Percentiles rank a stretch among this genome's conserved stretches.
These are phyloP conservation scores for Diplodia scrobiculata DNA, from an alignment of 2,329 filamentous ascomycete species.

Conservation along the genomic window DNA sequence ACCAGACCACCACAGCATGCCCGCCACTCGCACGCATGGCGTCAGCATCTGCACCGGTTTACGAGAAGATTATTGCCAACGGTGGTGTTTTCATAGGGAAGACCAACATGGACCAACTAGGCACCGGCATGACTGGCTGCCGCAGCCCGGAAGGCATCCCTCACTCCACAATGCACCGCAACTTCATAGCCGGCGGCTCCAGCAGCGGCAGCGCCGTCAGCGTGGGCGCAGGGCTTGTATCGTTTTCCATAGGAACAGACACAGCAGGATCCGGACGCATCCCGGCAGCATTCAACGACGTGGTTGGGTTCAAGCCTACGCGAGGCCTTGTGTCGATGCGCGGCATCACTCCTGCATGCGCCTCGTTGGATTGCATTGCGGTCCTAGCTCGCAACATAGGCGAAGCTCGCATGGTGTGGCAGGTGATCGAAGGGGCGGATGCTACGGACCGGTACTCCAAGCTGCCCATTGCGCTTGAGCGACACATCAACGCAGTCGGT, in stretches of 20 bases:
- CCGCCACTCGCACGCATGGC: conserved; percentile 55
- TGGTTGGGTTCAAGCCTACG: conserved; percentile 36
- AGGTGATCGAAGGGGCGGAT: conserved; percentile 53
- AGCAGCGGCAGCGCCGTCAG: conserved; percentile 59
- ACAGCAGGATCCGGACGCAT: conserved; percentile 59
- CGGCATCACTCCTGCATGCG: conserved; percentile 60
- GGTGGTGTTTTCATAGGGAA: conserved; percentile 64
- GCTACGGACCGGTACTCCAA: conserved; percentile 57
- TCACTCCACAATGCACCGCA: conserved; percentile 54
- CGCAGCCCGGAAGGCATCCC: conserved; percentile 61
- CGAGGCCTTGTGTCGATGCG: conserved; percentile 58
- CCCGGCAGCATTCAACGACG: conserved; percentile 40
- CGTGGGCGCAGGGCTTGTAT: conserved; percentile 57
- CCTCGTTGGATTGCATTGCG: conserved; percentile 61
- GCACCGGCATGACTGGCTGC: conserved; percentile 62
- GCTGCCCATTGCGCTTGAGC: conserved; percentile 40
- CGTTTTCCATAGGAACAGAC: conserved; percentile 61
- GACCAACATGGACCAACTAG: conserved; percentile 64
- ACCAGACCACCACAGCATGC: conserved; percentile 57
- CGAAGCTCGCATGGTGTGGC: conserved; percentile 55
- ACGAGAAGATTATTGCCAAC: conserved; percentile 53
- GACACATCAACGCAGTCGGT: conserved; percentile 42
- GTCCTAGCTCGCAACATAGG: conserved; percentile 55
- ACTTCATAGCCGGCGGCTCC: conserved; percentile 60
- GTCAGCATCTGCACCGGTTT: conserved; percentile 53